Evolutionary conservation across 2,329 filamentous ascomycete species (phyloP).

Genomic region (Cadophora gregata): DNA sequence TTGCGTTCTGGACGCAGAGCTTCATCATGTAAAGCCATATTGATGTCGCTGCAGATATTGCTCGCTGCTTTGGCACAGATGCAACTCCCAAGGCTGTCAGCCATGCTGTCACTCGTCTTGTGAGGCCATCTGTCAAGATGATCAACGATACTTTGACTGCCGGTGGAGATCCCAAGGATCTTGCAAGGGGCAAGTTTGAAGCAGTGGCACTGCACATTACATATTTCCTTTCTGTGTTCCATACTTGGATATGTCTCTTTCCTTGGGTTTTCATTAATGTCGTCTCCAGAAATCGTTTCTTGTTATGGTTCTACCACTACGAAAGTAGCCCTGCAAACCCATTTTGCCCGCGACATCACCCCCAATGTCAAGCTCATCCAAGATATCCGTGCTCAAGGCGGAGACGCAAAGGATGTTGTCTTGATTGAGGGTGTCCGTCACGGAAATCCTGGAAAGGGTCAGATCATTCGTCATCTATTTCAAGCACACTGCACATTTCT

Average conservation of each 20-base stretch:
- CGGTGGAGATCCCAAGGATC: slow-evolving; percentile 25
- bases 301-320: slow-evolving; percentile 45
- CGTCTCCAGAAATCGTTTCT: slow-evolving; percentile 2
- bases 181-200: slow-evolving; percentile 7
- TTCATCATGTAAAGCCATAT: slow-evolving; percentile 14
- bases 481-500: slow-evolving; percentile 15
- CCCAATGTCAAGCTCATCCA: slow-evolving; percentile 18
- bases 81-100: slow-evolving; percentile 37
- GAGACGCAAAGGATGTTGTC: slow-evolving; percentile 14
- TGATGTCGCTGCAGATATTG: slow-evolving; percentile 23
- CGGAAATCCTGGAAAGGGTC: slow-evolving; percentile 20
- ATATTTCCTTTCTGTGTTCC: not conserved
- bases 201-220: not conserved
- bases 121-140: slow-evolving; percentile 37
- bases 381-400: slow-evolving; percentile 5
- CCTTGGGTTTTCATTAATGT: slow-evolving; percentile 22
- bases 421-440: slow-evolving; percentile 17
- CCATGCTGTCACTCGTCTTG: slow-evolving; percentile 41
- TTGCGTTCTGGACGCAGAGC: not conserved
- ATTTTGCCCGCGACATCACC: slow-evolving; percentile 34
- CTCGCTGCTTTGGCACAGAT: slow-evolving; percentile 38
- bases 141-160: slow-evolving; percentile 14
- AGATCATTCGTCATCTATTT: not conserved
- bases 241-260: not conserved
- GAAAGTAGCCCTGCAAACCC: slow-evolving; percentile 49